Evolutionary conservation across 495 filamentous ascomycete genomes (phyloP).

Genomic region (Xylaria sp.): DNA sequence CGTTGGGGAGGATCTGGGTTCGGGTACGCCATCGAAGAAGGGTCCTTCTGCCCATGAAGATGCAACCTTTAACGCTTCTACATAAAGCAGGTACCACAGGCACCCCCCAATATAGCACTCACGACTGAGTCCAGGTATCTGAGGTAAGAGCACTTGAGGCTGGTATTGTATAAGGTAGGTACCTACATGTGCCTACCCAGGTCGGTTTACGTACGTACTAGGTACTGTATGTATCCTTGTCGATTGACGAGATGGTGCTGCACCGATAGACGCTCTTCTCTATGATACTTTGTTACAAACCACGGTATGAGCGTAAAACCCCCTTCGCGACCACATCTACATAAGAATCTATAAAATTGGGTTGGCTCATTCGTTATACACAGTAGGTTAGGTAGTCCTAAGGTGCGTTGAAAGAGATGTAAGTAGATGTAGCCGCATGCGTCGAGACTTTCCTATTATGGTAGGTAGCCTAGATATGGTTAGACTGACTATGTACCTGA

Average conservation of each 20-base stretch:
- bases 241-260: background rate
- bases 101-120: no score
- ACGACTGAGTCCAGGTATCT: no score
- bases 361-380: background rate
- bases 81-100: no score
- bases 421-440: background rate
- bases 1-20: background rate
- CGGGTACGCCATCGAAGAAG: background rate
- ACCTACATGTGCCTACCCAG: no score
- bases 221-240: background rate
- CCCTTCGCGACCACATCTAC: background rate
- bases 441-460: constrained; percentile 8
- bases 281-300: background rate
- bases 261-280: background rate
- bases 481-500: background rate
- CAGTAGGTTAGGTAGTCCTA: background rate
- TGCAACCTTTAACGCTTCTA: no score
- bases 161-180: no score
- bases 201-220: no score
- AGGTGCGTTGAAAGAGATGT: background rate
- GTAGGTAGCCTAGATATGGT: background rate
- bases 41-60: background rate
- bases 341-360: background rate
- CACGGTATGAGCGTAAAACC: background rate
- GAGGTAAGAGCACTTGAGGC: no score